Base-by-base conservation (phyloP, 2,329 filamentous ascomycete genomes). In the Macrophomina tecta region DNA sequence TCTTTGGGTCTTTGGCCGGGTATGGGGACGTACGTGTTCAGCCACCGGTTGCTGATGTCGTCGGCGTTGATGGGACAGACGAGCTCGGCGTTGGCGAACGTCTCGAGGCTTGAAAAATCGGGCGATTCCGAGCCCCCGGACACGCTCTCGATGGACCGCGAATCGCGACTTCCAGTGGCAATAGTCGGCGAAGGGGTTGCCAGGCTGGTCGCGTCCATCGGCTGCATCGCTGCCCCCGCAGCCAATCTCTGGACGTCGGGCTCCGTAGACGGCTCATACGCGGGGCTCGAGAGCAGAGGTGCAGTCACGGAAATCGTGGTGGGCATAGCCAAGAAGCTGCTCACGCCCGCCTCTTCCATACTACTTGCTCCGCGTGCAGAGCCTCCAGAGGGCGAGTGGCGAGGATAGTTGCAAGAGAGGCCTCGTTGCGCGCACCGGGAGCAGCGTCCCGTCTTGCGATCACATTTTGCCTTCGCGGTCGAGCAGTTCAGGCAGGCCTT, bases 31-130 rank as follows among this genome's bases (percentile, higher is more conserved):
- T 80, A 84, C 1, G 79, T 72, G 38, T 83, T 79, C 32, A 85
- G 72, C 83, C 83, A 86, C 11, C 83, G 82, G 48, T 82, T 83
- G 12, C 76, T 78, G 58, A 85, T 84, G 16, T 79, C 79, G 30
- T 83, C 79, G 0, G 78, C 79, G 55, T 84, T 78, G 68, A 85
- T 83, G 2, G 81, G 80, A 66, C 82, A 84, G 0, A 79, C 67
- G 6, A 86, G 76, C 12, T 80, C 75, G 1, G 78, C 65, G 12
- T 64, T 45, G 5, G 74, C 71, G 62, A 82, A 83, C n/a, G 23
- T 11, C 6, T 49, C 48, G 1, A 51, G 48, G 18, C 23, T 1
- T 30, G 48, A 51, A 30, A 51, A 30, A 30, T 51, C 48, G 11
- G 48, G 48, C 23, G 48, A 8, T 5, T 12, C 48, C 28, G 23